A percentile compares a stretch with the other conserved stretches of the same genome.
Evolutionary conservation across 2,329 filamentous ascomycete species (phyloP).

Genomic region (Phyllosticta ampelicida): DNA sequence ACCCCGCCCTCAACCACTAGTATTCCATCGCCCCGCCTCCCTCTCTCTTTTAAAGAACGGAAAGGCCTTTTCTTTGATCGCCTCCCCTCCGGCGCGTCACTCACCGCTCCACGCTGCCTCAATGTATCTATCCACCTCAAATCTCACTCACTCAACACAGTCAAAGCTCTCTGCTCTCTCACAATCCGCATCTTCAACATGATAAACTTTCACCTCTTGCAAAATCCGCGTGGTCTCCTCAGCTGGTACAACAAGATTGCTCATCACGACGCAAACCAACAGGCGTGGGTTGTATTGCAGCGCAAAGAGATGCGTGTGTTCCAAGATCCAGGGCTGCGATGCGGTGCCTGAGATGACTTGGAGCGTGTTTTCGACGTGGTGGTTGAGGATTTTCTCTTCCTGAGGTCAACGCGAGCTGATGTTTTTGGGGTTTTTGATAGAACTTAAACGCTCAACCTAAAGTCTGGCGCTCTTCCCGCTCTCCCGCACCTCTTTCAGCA

Average conservation of each 20-base stretch:
- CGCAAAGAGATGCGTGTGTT: background rate
- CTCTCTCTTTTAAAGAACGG: background rate
- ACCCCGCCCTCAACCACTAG: background rate
- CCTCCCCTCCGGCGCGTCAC: background rate
- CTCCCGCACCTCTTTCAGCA: constrained; percentile 45
- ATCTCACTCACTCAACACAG: background rate
- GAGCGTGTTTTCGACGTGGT: background rate
- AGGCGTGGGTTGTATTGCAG: background rate
- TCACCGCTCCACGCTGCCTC: background rate
- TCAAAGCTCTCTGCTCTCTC: background rate
- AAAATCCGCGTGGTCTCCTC: background rate
- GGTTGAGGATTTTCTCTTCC: background rate
- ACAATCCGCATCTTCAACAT: background rate
- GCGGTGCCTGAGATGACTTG: background rate
- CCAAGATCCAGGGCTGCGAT: background rate
- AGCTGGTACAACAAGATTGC: background rate
- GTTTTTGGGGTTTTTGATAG: constrained; percentile 8
- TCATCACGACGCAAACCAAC: background rate
- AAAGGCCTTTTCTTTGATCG: background rate
- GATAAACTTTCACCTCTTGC: background rate
- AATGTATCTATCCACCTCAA: background rate
- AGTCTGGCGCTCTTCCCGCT: constrained; percentile 38
- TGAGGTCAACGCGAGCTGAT: background rate
- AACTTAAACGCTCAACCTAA: background rate
- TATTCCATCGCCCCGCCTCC: background rate